A percentile compares a stretch with the other conserved stretches of the same genome.
These are phyloP conservation scores for Tricholoma sp. DNA, from an alignment of 768 basidiomycete genomes.

Conservation along the genomic window DNA sequence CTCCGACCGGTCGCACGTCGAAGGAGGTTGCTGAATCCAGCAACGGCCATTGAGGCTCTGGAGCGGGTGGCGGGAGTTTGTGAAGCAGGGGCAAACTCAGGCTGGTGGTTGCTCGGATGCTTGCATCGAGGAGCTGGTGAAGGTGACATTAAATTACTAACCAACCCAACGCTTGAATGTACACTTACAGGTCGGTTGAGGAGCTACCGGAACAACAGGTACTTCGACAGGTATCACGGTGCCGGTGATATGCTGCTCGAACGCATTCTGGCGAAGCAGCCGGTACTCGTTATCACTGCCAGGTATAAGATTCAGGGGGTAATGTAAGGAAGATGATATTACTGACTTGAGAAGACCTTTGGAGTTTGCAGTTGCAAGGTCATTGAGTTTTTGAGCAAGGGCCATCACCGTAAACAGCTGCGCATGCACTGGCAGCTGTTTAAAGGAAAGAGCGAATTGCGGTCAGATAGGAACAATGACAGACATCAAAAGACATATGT, in stretches of 20 bases:
- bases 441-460: no score
- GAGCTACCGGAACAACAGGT: slow-evolving; percentile 23
- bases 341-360: slow-evolving; percentile 63
- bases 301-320: neutral
- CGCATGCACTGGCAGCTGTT: no score
- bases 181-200: slow-evolving; percentile 10
- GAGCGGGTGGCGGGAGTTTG: slow-evolving; percentile 14
- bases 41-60: slow-evolving; percentile 19
- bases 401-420: slow-evolving; percentile 25
- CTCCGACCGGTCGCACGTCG: slow-evolving; percentile 34
- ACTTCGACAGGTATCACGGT: slow-evolving; percentile 23
- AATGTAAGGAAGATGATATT: neutral
- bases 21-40: slow-evolving; percentile 30
- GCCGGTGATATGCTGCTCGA: slow-evolving; percentile 49
- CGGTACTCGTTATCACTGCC: slow-evolving; percentile 71
- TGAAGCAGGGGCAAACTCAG: slow-evolving; percentile 5
- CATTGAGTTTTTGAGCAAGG: slow-evolving; percentile 60
- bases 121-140: slow-evolving; percentile 2
- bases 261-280: slow-evolving; percentile 60
- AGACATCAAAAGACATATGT: neutral
- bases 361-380: slow-evolving; percentile 62
- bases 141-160: neutral
- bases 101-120: slow-evolving; percentile 6
- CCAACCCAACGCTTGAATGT: neutral
- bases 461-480: neutral